Conservation (phyloP, 225 moss, liverwort and hornwort genomes). For the Sphagnum contortum region DNA sequence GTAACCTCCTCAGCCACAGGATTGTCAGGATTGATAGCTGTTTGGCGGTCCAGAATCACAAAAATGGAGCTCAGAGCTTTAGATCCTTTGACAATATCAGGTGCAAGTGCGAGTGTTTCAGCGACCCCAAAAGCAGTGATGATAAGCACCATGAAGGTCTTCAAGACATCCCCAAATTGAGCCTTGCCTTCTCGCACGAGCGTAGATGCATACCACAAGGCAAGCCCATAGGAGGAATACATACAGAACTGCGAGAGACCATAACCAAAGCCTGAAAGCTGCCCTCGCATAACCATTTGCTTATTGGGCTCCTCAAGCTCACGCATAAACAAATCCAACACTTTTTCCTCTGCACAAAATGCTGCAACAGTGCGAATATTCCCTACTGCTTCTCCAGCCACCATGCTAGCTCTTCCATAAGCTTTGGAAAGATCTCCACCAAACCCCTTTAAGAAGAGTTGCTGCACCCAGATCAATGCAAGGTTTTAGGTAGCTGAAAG, state of each 20-base stretch:
- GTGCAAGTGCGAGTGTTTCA: slow-evolving; percentile 38
- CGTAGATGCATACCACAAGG: slow-evolving; percentile 32
- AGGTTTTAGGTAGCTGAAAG: neutral
- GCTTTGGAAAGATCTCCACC: slow-evolving; percentile 22
- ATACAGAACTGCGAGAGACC: slow-evolving; percentile 49
- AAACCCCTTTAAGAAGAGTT: slow-evolving; percentile 14
- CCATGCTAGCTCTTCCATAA: slow-evolving; percentile 14
- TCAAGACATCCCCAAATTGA: slow-evolving; percentile 34
- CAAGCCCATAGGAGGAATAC: slow-evolving; percentile 40
- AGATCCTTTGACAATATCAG: slow-evolving; percentile 35
- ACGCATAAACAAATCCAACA: slow-evolving; percentile 18
- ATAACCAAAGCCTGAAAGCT: slow-evolving; percentile 32
- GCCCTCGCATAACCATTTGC: slow-evolving; percentile 20
- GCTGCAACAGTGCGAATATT: slow-evolving; percentile 43
- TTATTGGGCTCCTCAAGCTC: slow-evolving; percentile 26
- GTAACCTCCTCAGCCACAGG: slow-evolving; percentile 25
- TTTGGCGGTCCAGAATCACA: slow-evolving; percentile 29
- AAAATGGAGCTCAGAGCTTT: slow-evolving; percentile 33
- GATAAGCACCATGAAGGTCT: slow-evolving; percentile 45
- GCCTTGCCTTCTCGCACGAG: slow-evolving; percentile 23
- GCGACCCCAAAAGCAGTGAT: slow-evolving; percentile 45
- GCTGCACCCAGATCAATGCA: slow-evolving; percentile 9
- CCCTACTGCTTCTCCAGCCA: slow-evolving; percentile 31
- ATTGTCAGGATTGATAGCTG: slow-evolving; percentile 31
- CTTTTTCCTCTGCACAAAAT: slow-evolving; percentile 25